These are phyloP conservation scores for Hyaloscypha hepaticicola DNA, from an alignment of 495 filamentous ascomycete genomes.

Conservation along the genomic window DNA sequence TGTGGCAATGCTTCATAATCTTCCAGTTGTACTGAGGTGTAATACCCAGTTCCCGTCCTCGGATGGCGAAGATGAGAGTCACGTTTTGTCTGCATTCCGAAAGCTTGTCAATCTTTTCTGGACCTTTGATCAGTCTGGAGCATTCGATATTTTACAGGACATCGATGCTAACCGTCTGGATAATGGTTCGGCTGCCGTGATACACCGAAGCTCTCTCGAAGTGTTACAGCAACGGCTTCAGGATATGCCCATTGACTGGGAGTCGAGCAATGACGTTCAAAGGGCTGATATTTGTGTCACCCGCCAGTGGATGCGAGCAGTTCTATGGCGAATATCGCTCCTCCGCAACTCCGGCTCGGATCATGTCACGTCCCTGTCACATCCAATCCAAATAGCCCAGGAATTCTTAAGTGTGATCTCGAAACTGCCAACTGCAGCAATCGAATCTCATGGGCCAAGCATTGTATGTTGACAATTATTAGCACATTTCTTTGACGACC, in stretches of 20 bases:
- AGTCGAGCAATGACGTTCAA: constrained; percentile 41
- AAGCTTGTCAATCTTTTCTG: constrained; percentile 45
- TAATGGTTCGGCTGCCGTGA: too few relatives aligned
- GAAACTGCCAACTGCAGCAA: constrained; percentile 38
- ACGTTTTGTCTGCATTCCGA: constrained; percentile 42
- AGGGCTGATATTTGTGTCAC: constrained; percentile 48
- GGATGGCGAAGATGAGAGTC: constrained; percentile 36
- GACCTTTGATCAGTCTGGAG: constrained; percentile 39
- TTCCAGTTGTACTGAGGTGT: constrained; percentile 41
- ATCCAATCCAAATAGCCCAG: constrained; percentile 44
- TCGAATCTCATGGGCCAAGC: constrained; percentile 39
- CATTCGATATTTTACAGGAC: constrained; percentile 43
- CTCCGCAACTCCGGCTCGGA: constrained; percentile 19
- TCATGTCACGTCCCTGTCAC: constrained; percentile 29
- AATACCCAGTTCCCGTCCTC: constrained; percentile 36
- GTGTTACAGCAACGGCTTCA: constrained; percentile 39
- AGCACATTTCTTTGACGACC: neutral
- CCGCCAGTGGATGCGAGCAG: constrained; percentile 48
- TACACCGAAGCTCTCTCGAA: constrained; percentile 24
- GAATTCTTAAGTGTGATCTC: constrained; percentile 42
- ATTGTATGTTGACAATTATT: constrained; percentile 32
- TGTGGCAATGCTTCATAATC: constrained; percentile 45
- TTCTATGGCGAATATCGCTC: constrained; percentile 43
- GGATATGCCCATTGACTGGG: constrained; percentile 32
- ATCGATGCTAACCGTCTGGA: neutral